Evolutionary conservation across 2,329 filamentous ascomycete genomes (phyloP).

Genomic region (Bertia moriformis): DNA sequence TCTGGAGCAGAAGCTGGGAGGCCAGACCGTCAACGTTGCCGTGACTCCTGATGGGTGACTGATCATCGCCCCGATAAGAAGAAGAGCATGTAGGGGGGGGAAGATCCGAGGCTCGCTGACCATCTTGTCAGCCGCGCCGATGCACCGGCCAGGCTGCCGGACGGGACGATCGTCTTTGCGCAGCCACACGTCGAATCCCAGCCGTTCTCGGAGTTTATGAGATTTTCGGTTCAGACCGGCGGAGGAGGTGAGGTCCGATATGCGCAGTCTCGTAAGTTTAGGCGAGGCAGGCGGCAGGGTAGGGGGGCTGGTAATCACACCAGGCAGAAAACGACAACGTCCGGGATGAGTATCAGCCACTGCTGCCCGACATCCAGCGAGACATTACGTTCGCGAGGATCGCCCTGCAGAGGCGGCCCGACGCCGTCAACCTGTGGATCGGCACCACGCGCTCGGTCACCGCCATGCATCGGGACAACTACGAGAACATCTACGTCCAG

Average conservation of each 20-base stretch:
- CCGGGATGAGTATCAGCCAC: slow-evolving; percentile 50
- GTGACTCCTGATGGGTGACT: slow-evolving; percentile 58
- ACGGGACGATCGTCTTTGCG: slow-evolving; percentile 36
- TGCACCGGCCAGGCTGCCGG: slow-evolving; percentile 28
- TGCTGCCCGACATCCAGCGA: slow-evolving; percentile 47
- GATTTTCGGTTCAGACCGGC: slow-evolving; percentile 31
- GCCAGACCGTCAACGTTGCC: slow-evolving; percentile 55
- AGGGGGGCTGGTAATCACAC: background rate
- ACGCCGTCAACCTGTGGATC: slow-evolving; percentile 74
- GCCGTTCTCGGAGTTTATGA: slow-evolving; percentile 45
- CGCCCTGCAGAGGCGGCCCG: slow-evolving; percentile 49
- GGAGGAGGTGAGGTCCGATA: slow-evolving; percentile 42
- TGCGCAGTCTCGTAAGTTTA: slow-evolving; percentile 58
- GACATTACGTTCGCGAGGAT: slow-evolving; percentile 61
- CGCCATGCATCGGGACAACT: slow-evolving; percentile 68
- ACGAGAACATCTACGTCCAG: slow-evolving; percentile 75
- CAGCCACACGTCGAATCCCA: slow-evolving; percentile 59
- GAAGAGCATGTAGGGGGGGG: slow-evolving; percentile 10
- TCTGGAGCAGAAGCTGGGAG: slow-evolving; percentile 36
- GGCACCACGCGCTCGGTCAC: slow-evolving; percentile 58
- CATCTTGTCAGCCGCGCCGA: slow-evolving; percentile 29
- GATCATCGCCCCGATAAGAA: slow-evolving; percentile 14
- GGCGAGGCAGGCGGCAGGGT: background rate
- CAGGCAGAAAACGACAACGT: slow-evolving; percentile 65
- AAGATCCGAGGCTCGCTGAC: slow-evolving; percentile 3